These are phyloP conservation scores for Pisolithus tinctorius DNA, from an alignment of 768 basidiomycete genomes.

Conservation along the genomic window DNA sequence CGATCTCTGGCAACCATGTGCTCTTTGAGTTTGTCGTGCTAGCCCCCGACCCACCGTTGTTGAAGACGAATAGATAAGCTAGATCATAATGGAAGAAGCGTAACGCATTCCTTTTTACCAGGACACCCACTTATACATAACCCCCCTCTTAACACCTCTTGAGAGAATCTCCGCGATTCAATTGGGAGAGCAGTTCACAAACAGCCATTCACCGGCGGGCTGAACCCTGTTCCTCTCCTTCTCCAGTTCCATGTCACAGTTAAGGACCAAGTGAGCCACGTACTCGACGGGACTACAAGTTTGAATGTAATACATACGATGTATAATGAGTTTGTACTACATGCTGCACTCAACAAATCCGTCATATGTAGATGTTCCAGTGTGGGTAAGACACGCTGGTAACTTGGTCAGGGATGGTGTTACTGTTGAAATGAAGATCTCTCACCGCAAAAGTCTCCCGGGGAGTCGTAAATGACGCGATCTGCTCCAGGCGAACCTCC, in stretches of 20 bases:
- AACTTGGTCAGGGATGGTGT: neutral
- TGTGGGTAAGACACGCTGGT: conserved; percentile 3
- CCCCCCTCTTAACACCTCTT: conserved; percentile 16
- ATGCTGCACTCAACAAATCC: conserved; percentile 1
- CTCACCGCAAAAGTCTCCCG: conserved; percentile 1
- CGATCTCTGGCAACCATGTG: no score
- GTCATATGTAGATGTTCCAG: neutral
- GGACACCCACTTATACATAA: conserved; percentile 4
- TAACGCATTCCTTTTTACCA: conserved; percentile 6
- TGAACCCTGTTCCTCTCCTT: conserved; percentile 19
- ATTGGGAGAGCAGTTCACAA: conserved; percentile 32
- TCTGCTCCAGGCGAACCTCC: conserved; percentile 25
- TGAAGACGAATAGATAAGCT: neutral
- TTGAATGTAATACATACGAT: neutral
- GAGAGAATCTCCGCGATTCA: conserved; percentile 30
- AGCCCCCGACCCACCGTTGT: no score
- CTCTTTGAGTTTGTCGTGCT: no score
- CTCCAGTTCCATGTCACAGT: conserved; percentile 34
- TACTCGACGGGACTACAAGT: neutral
- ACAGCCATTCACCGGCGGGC: conserved; percentile 29
- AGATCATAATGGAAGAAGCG: conserved; percentile 6
- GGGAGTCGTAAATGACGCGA: conserved; percentile 12
- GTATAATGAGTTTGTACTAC: neutral
- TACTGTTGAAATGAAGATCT: neutral
- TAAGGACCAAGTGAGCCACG: conserved; percentile 33